Conservation (phyloP, 352 stramenopile genomes). For the Globisporangium ultimum region DNA sequence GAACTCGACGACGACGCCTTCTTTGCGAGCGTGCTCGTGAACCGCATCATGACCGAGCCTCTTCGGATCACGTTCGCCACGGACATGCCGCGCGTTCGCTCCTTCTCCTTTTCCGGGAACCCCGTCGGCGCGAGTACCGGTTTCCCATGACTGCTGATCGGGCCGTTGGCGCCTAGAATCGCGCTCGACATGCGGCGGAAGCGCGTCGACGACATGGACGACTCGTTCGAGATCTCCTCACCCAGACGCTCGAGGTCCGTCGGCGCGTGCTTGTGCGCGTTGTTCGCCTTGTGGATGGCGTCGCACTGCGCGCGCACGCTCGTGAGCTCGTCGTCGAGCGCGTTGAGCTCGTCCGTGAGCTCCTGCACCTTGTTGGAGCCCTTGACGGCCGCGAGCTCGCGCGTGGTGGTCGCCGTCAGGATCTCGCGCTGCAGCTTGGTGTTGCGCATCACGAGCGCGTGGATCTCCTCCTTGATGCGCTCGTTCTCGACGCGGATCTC, state of each 20-base stretch:
- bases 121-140: too few relatives aligned
- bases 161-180: constrained; percentile 4
- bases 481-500: constrained; percentile 61
- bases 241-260: constrained; percentile 15
- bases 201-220: constrained; percentile 17
- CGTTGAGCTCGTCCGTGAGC: constrained; percentile 45
- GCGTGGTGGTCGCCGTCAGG: constrained; percentile 40
- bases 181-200: constrained; percentile 19
- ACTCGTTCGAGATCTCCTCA: constrained; percentile 12
- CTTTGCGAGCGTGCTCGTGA: constrained; percentile 10
- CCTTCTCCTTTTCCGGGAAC: not conserved
- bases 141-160: too few relatives aligned
- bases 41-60: constrained; percentile 16
- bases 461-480: constrained; percentile 49
- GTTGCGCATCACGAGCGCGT: constrained; percentile 56
- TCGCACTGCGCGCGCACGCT: constrained; percentile 37
- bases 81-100: constrained; percentile 23
- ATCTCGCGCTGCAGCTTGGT: constrained; percentile 66
- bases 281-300: constrained; percentile 31
- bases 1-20: not conserved
- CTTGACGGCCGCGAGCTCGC: constrained; percentile 34
- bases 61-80: constrained; percentile 18
- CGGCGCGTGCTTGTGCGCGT: constrained; percentile 16
- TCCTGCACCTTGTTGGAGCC: constrained; percentile 38
- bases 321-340: constrained; percentile 33